Conservation (phyloP, 2,329 filamentous ascomycete species). For the Colletotrichum limetticola region DNA sequence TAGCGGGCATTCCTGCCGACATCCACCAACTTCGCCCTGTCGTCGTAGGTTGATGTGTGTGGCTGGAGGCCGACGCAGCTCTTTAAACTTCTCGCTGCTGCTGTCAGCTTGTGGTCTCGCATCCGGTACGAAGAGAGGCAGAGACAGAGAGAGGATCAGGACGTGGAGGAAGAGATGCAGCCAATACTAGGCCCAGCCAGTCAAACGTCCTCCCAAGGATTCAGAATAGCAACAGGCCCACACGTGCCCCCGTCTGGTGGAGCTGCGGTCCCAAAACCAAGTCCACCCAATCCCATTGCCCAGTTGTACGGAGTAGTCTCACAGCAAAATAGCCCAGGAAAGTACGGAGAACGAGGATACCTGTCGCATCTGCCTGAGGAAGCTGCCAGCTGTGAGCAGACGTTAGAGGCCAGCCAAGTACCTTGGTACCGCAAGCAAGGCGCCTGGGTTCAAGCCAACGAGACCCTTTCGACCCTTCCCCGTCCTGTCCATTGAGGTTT, state of each 20-base stretch:
- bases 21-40: background rate
- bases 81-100: background rate
- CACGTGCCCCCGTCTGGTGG: conserved; percentile 26
- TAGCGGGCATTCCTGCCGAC: background rate
- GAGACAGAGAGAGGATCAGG: background rate
- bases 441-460: background rate
- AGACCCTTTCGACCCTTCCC: background rate
- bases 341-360: background rate
- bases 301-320: conserved; percentile 3
- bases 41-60: conserved; percentile 22
- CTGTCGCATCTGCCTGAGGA: background rate
- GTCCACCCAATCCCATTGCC: background rate
- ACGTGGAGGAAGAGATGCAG: conserved; percentile 10
- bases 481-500: background rate
- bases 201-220: conserved; percentile 8
- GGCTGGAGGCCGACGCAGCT: conserved; percentile 19
- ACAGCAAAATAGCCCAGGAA: conserved; percentile 16
- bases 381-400: conserved; percentile 1
- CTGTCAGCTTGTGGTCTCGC: background rate
- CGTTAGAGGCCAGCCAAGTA: background rate
- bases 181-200: conserved; percentile 5
- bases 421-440: too few species aligned
- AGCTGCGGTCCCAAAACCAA: conserved; percentile 11
- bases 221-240: conserved; percentile 34
- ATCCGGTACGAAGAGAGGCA: conserved; percentile 8